Evolutionary conservation across 2,329 filamentous ascomycete genomes (phyloP).

Genomic region (Calonectria montana): DNA sequence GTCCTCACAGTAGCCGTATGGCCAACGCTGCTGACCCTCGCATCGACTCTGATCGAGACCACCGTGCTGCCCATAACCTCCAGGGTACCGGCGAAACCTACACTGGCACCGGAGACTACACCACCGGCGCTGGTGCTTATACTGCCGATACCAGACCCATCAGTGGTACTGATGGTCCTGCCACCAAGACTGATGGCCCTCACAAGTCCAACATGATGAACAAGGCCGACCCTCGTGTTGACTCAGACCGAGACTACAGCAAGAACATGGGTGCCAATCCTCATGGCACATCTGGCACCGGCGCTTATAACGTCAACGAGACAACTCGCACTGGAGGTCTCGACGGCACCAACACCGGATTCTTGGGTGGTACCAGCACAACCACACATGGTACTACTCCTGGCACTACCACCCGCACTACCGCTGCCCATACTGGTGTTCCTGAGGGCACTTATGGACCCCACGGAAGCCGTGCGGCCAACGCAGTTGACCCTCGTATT

Average conservation of each 20-base stretch:
- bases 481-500: slow-evolving; percentile 64
- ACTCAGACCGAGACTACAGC: slow-evolving; percentile 61
- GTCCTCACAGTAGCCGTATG: slow-evolving; percentile 28
- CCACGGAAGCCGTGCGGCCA: slow-evolving; percentile 57
- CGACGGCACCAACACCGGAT: slow-evolving; percentile 12
- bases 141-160: neutral
- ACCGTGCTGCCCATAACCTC: slow-evolving; percentile 40
- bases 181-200: slow-evolving; percentile 52
- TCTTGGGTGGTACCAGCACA: neutral
- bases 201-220: slow-evolving; percentile 60
- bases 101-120: slow-evolving; percentile 53
- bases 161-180: slow-evolving; percentile 33
- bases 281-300: slow-evolving; percentile 45
- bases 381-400: neutral
- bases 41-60: slow-evolving; percentile 64
- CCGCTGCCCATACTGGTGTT: slow-evolving; percentile 15
- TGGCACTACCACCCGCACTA: neutral
- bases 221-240: slow-evolving; percentile 65
- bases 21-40: slow-evolving; percentile 62
- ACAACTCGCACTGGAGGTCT: slow-evolving; percentile 39
- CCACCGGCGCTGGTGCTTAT: slow-evolving; percentile 26
- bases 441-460: slow-evolving; percentile 51
- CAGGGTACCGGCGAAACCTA: slow-evolving; percentile 10
- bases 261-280: slow-evolving; percentile 46
- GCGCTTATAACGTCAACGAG: slow-evolving; percentile 44